These are phyloP conservation scores for Sclerotinia minor DNA, from an alignment of 2,329 filamentous ascomycete species.

Conservation along the genomic window DNA sequence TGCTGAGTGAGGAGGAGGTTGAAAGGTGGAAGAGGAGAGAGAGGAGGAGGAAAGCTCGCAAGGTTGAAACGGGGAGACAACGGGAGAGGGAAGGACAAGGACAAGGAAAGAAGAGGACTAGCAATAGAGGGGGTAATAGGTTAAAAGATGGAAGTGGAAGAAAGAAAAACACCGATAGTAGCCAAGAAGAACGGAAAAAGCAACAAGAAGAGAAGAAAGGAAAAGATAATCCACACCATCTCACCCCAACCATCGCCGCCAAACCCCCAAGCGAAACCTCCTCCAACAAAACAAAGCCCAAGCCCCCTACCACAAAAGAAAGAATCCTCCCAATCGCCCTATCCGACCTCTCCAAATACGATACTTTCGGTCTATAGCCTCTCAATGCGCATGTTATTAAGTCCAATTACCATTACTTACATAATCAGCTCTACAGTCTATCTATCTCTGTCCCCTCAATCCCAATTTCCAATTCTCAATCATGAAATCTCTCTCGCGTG, in stretches of 20 bases:
- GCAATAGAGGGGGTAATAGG: neutral
- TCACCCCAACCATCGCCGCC: neutral
- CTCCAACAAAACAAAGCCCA: neutral
- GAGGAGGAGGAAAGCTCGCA: constrained; percentile 37
- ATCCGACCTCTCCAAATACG: constrained; percentile 4
- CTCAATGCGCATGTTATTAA: no score
- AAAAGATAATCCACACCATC: neutral
- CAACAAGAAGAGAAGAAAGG: neutral
- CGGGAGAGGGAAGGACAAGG: neutral
- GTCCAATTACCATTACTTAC: no score
- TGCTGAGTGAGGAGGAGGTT: constrained; percentile 48
- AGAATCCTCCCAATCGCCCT: neutral
- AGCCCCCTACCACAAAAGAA: neutral
- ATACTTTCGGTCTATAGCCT: neutral
- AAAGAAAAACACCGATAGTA: neutral
- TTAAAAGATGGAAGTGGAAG: neutral
- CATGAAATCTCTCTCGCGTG: no score
- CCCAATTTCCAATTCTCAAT: no score
- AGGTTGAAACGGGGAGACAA: constrained; percentile 1
- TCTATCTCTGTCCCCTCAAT: no score
- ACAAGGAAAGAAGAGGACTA: neutral
- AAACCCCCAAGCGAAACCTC: constrained; percentile 8
- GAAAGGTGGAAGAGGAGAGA: constrained; percentile 27
- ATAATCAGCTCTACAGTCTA: no score
- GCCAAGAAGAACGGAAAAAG: neutral